A percentile compares a stretch with the other conserved stretches of the same genome.
Conservation (phyloP, 2,329 filamentous ascomycete species). For the Cercospora sp. region DNA sequence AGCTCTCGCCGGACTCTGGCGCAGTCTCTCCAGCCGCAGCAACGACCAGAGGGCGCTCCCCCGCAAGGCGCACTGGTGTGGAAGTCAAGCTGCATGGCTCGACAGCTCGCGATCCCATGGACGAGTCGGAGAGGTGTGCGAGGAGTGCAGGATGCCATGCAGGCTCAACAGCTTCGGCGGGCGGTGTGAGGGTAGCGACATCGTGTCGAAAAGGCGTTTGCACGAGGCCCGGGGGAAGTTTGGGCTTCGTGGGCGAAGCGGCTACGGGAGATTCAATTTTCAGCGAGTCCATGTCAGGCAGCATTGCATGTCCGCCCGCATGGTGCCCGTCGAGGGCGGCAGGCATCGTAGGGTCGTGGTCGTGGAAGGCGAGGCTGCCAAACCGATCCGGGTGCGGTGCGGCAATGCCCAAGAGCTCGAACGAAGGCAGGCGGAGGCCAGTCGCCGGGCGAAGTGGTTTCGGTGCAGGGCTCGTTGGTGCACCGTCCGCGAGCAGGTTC, state of each 20-base stretch:
- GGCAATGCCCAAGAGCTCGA: slow-evolving; percentile 54
- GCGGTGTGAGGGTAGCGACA: slow-evolving; percentile 49
- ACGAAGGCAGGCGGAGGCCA: slow-evolving; percentile 55
- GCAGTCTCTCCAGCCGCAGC: background rate
- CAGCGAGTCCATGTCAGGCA: slow-evolving; percentile 16
- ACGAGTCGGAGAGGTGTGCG: slow-evolving; percentile 40
- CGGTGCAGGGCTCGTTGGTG: slow-evolving; percentile 15
- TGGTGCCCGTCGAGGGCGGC: background rate
- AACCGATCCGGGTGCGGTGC: slow-evolving; percentile 49
- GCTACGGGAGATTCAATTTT: slow-evolving; percentile 7
- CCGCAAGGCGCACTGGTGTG: background rate
- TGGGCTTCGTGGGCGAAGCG: slow-evolving; percentile 10
- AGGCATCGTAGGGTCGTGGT: slow-evolving; percentile 5
- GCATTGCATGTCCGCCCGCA: background rate
- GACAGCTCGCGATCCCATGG: slow-evolving; percentile 45
- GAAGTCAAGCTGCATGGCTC: slow-evolving; percentile 35
- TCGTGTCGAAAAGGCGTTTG: slow-evolving; percentile 36
- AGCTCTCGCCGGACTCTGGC: background rate
- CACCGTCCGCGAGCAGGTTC: slow-evolving; percentile 34
- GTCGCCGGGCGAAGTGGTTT: slow-evolving; percentile 31
- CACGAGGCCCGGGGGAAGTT: slow-evolving; percentile 30
- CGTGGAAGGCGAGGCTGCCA: slow-evolving; percentile 30
- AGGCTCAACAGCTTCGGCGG: slow-evolving; percentile 44
- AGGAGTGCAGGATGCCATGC: slow-evolving; percentile 42
- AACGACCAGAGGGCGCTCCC: background rate